A percentile compares a stretch with the other conserved stretches of the same genome.
These are phyloP conservation scores for Leccinum subgranulosum DNA, from an alignment of 768 basidiomycete species.

Conservation along the genomic window DNA sequence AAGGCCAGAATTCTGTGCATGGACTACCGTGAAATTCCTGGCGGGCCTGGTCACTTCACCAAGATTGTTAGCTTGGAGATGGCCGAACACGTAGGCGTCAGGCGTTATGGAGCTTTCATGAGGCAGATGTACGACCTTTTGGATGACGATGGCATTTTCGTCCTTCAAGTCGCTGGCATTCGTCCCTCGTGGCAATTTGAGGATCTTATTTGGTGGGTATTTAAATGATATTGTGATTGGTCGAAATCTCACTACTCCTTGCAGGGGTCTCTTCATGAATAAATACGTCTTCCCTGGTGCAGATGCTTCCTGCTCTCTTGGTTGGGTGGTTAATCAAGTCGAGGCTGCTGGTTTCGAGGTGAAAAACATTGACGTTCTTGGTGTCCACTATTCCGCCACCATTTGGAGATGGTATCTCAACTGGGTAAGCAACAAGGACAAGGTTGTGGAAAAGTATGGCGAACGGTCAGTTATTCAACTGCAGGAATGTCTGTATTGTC, in stretches of 20 bases:
- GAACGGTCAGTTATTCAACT: constrained; percentile 46
- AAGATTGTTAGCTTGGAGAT: constrained; percentile 98
- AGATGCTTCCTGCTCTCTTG: constrained; percentile 92
- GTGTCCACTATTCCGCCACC: constrained; percentile 95
- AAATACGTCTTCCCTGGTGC: constrained; percentile 99
- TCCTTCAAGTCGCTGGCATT: constrained; percentile 96
- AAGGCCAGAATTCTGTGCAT: constrained; percentile 89
- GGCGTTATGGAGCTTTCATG: constrained; percentile 87
- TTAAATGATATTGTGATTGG: background rate
- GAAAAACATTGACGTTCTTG: constrained; percentile 94
- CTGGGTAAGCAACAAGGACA: constrained; percentile 93
- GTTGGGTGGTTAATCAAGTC: constrained; percentile 88
- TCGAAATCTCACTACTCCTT: background rate
- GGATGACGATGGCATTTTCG: constrained; percentile 91
- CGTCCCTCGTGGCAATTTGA: constrained; percentile 98
- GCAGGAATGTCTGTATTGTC: background rate
- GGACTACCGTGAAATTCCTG: constrained; percentile 90
- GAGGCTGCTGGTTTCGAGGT: constrained; percentile 95
- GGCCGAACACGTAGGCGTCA: constrained; percentile 99
- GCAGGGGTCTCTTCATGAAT: constrained; percentile 94
- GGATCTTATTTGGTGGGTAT: constrained; percentile 83
- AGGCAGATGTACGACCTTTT: constrained; percentile 89
- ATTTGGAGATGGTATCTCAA: constrained; percentile 94
- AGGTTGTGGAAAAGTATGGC: constrained; percentile 85
- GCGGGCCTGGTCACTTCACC: constrained; percentile 68